Evolutionary conservation across 2,329 filamentous ascomycete genomes (phyloP).

Genomic region (Stemphylium beticola): DNA sequence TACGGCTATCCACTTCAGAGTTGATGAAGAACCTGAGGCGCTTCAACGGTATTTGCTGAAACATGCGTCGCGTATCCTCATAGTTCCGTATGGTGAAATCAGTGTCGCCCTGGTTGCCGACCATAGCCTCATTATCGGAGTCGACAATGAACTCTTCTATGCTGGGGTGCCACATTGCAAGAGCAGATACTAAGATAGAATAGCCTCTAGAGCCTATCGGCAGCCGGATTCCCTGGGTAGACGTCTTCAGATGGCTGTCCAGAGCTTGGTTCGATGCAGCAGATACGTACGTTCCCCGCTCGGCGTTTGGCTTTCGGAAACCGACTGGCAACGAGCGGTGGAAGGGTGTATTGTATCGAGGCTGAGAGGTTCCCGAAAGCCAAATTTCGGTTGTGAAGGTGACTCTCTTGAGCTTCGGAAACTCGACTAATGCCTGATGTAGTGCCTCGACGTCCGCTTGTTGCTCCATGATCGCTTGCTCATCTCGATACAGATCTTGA

Average conservation of each 20-base stretch:
- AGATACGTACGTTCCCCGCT: conserved; percentile 30
- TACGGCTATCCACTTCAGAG: background rate
- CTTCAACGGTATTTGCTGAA: conserved; percentile 10
- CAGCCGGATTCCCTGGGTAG: background rate
- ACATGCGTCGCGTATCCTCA: conserved; percentile 14
- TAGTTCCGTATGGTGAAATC: conserved; percentile 4
- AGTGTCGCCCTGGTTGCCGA: conserved; percentile 12
- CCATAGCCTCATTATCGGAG: conserved; percentile 14
- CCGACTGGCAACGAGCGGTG: conserved; percentile 50
- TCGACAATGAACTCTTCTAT: conserved; percentile 49
- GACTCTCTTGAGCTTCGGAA: conserved; percentile 47
- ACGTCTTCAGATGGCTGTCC: background rate
- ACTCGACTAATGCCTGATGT: conserved; percentile 40
- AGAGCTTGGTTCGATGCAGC: background rate
- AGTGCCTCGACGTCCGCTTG: conserved; percentile 42
- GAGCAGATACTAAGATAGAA: conserved; percentile 28
- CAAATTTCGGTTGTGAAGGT: conserved; percentile 52
- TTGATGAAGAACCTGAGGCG: conserved; percentile 14
- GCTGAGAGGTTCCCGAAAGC: conserved; percentile 41
- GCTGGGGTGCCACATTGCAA: conserved; percentile 28
- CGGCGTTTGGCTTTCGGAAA: conserved; percentile 51
- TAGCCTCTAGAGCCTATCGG: conserved; percentile 43
- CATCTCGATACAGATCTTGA: conserved; percentile 40
- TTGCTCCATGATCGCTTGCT: conserved; percentile 38
- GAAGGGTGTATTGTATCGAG: conserved; percentile 53